Evolutionary conservation across 352 stramenopile genomes (phyloP), one percentile per base, ranked within the genome.

Genomic region (Saprolegnia parasitica): DNA sequence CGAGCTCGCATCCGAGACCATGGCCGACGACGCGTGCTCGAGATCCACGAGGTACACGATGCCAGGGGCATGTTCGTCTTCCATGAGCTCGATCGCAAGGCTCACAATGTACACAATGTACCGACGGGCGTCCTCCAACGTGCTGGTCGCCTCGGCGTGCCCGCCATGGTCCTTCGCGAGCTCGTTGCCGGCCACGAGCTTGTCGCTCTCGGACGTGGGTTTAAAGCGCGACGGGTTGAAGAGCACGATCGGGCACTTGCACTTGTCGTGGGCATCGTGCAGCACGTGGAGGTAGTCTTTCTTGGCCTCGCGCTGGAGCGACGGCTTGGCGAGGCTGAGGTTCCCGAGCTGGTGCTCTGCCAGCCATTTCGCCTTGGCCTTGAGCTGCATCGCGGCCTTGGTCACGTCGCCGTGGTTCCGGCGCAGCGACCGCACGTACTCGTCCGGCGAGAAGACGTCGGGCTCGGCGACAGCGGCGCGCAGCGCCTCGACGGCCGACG

Each of bases 51-150:
- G 61, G 62, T 89, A 89, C 49, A 88, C 76, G 35, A 92, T 74
- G 20, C 84, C 84, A n/a, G 80, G 75, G 4, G 82, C 80, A 5
- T 72, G 71, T 21, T 83, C 79, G 56, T 89, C 82, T 54, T 92
- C 84, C 81, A 92, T 89, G 37, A 74, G 72, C 56, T 92, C 82
- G 11, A 90, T 78, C 13, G 82, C 84, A 29, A 92, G 71, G 47
- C 89, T 83, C 78, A 90, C 82, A 52, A 92, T 77, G 67, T 92
- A 92, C 54, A 92, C 81, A 23, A 82, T 87, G 2, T 89, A 74
- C 21, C 84, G 70, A 0, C 84, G 74, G 5, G 84, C 82, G 65
- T 90, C 82, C 54, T 92, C 82, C 6, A 92, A 56, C 32, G 81
- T 87, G 50, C 81, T 89, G 11, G 78, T 83, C 10, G 79, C 81